Base-by-base conservation (phyloP, 108 stramenopile genomes). In the Discostella pseudostelligera region DNA sequence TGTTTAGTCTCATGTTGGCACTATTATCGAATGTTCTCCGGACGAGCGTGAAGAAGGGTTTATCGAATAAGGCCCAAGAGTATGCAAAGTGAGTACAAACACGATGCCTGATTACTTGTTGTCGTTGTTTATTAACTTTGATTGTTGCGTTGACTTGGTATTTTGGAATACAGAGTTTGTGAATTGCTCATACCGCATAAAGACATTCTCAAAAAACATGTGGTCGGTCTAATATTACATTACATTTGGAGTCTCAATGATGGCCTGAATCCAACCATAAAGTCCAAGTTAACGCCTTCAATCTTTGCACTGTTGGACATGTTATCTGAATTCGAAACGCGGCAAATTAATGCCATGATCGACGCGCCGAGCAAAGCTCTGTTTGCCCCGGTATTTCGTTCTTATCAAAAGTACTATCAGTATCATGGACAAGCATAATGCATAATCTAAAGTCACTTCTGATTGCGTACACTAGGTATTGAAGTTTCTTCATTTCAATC, bases 121-220 rank as follows among this genome's bases (percentile, higher is more conserved):
- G 12, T 1, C 6, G 10, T 48, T 48, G 8, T 10, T 20, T 22
- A 24, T 22, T 24, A 8, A 10, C 16, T 46, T 46, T 4, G 22
- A 22, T 22, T 2, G 20, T 48, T 20, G n/a, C n/a, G n/a, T n/a
- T n/a, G n/a, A n/a, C n/a, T n/a, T n/a, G n/a, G n/a, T n/a, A n/a
- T n/a, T n/a, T n/a, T 8, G 42, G 42, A 43, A 9, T 36, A 55
- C 40, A 72, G 85, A 46, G 35, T 92, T 40, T 87, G 85, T 58
- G 91, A 92, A 65, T 54, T 89, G 21, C 59, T 92, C 14, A 79
- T 84, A n/a, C 78, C 82, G 10, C 88, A 92, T 77, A 83, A 79
- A 40, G 91, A 92, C n/a, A 68, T 92, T n/a, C 87, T 86, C 74
- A 89, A 88, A 61, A 92, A 92, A 47, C 88, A 92, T 70, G 81